These are phyloP conservation scores for Alternaria rosae DNA, from an alignment of 2,329 filamentous ascomycete species.

Conservation along the genomic window DNA sequence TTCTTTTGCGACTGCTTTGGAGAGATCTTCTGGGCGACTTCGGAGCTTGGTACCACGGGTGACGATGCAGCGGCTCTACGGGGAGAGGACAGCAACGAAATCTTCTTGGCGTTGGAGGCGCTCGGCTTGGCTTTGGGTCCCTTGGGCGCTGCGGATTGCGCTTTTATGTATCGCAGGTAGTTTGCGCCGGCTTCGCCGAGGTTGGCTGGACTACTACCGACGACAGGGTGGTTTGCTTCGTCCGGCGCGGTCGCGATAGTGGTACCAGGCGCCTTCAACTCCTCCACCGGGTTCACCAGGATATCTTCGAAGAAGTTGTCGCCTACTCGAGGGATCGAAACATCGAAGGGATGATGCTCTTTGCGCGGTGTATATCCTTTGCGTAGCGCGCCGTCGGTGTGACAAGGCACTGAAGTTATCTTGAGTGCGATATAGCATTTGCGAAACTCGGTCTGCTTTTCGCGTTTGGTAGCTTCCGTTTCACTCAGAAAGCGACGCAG, in stretches of 20 bases:
- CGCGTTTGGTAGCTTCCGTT: neutral
- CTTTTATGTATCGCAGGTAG: neutral
- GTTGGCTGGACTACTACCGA: neutral
- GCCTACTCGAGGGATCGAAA: constrained; percentile 14
- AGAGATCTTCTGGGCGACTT: neutral
- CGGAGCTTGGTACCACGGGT: neutral
- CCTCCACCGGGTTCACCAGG: neutral
- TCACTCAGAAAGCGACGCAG: neutral
- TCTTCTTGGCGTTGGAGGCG: neutral
- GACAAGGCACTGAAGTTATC: constrained; percentile 12
- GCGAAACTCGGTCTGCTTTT: constrained; percentile 11
- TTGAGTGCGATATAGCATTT: constrained; percentile 24
- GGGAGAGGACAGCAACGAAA: neutral
- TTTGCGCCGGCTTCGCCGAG: neutral
- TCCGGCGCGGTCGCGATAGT: neutral
- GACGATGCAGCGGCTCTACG: neutral
- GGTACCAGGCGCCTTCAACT: neutral
- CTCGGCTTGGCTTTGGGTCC: neutral
- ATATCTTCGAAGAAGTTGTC: constrained; percentile 25
- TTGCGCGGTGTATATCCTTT: neutral
- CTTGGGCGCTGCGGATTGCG: neutral
- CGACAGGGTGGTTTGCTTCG: neutral
- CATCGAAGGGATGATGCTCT: constrained; percentile 17
- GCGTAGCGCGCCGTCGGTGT: neutral
- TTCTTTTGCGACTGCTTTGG: neutral